Percentiles rank a stretch among this genome's conserved stretches.
Evolutionary conservation across 2,329 filamentous ascomycete genomes (phyloP).

Genomic region (Apiospora malaysiana): DNA sequence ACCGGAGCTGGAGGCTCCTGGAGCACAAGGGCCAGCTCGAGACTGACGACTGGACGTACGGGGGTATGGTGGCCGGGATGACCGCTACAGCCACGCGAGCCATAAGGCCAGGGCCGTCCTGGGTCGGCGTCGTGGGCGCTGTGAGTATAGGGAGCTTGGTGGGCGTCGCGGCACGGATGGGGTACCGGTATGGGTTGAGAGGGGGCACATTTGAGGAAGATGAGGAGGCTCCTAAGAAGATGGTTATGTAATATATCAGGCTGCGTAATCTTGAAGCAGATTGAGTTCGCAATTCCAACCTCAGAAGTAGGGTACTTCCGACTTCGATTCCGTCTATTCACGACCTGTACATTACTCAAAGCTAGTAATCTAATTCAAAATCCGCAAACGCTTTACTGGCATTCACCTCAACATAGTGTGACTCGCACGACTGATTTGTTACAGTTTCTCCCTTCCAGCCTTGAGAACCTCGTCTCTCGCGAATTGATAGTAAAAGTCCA

Average conservation of each 20-base stretch:
- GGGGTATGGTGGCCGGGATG: constrained; percentile 44
- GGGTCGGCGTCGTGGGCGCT: constrained; percentile 50
- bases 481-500: constrained; percentile 83
- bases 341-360: neutral
- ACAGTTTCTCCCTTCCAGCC: constrained; percentile 54
- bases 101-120: constrained; percentile 41
- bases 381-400: neutral
- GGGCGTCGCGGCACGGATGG: constrained; percentile 55
- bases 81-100: constrained; percentile 39
- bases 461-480: constrained; percentile 70
- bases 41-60: constrained; percentile 61
- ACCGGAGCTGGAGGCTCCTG: constrained; percentile 66
- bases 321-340: neutral
- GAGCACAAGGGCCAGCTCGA: constrained; percentile 63
- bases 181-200: constrained; percentile 56
- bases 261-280: neutral
- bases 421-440: constrained; percentile 29
- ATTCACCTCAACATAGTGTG: neutral
- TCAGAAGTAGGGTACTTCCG: too few relatives aligned
- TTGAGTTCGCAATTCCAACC: neutral
- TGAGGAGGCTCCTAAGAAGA: constrained; percentile 5
- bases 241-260: neutral
- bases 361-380: neutral
- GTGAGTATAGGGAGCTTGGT: constrained; percentile 54
- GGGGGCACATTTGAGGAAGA: constrained; percentile 44